These are phyloP conservation scores for Cutaneotrichosporon sp. DNA, from an alignment of 1,284 basidiomycete genomes.

Conservation along the genomic window DNA sequence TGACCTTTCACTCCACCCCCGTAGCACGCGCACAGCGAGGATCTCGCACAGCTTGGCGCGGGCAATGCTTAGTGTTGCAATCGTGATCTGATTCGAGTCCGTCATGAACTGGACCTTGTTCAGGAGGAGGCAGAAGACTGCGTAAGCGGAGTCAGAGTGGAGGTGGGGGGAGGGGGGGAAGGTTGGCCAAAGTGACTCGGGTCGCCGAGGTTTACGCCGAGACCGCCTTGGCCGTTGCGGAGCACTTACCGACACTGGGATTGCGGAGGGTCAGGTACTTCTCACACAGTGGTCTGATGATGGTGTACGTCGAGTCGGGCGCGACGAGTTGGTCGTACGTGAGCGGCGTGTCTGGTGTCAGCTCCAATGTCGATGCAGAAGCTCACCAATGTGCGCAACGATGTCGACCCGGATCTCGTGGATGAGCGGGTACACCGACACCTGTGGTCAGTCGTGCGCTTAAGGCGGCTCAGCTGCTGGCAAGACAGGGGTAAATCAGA, in stretches of 20 bases:
- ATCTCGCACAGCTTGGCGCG: constrained; percentile 84
- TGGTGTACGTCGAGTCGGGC: constrained; percentile 82
- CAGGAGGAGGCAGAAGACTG: constrained; percentile 81
- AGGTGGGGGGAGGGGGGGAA: too few species aligned
- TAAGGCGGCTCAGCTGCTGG: background rate
- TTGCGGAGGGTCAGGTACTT: constrained; percentile 50
- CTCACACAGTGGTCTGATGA: constrained; percentile 59
- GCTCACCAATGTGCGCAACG: constrained; percentile 51
- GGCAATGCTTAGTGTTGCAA: constrained; percentile 65
- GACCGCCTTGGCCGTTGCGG: constrained; percentile 42
- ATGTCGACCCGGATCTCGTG: constrained; percentile 53
- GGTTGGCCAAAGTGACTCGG: background rate
- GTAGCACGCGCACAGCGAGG: constrained; percentile 75
- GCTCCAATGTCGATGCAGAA: background rate
- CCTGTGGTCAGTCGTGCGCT: constrained; percentile 16
- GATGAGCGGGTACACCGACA: constrained; percentile 51
- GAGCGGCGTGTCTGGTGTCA: constrained; percentile 66
- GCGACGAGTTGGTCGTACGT: constrained; percentile 72
- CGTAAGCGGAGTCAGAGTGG: background rate
- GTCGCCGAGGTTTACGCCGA: background rate
- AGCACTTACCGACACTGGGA: constrained; percentile 54
- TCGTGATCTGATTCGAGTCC: constrained; percentile 61
- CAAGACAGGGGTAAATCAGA: too few species aligned
- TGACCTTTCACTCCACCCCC: constrained; percentile 71
- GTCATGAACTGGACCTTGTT: constrained; percentile 81